Conservation (phyloP, 23 red algal genomes). For the Chondrus crispus region DNA sequence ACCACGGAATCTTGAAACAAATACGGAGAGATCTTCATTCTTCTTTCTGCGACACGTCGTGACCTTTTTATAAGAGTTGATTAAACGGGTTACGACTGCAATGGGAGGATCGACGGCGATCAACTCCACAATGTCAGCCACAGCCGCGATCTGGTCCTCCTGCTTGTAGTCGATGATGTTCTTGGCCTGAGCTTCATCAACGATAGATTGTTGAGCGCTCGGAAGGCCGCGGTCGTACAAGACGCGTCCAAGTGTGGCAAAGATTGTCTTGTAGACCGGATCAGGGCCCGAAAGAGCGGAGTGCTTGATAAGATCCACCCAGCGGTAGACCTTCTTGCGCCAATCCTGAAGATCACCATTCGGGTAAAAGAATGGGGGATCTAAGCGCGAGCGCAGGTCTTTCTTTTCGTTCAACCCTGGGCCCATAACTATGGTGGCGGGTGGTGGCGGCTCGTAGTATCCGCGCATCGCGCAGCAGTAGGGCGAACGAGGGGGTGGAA, state of each 20-base stretch:
- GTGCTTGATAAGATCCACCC: not conserved
- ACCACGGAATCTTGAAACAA: not conserved
- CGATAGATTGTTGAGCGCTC: not conserved
- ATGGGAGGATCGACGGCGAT: not conserved
- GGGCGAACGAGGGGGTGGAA: too few species aligned
- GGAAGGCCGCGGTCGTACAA: not conserved
- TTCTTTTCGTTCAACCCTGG: too few species aligned
- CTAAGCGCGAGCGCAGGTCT: too few species aligned
- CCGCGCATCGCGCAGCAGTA: too few species aligned
- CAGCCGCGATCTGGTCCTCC: not conserved
- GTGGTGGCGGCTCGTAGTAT: too few species aligned
- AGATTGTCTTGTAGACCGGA: not conserved
- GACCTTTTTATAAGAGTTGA: not conserved
- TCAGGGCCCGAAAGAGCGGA: not conserved
- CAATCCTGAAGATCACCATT: not conserved
- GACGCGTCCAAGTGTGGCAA: not conserved
- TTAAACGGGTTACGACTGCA: not conserved
- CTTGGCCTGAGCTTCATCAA: not conserved
- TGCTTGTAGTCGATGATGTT: not conserved
- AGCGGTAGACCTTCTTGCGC: not conserved
- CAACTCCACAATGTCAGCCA: not conserved
- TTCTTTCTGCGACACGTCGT: not conserved
- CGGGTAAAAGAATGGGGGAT: not conserved
- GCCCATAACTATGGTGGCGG: too few species aligned
- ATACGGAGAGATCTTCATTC: not conserved